Conservation (phyloP, 2,329 filamentous ascomycete genomes). For the Microsporum audouinii region DNA sequence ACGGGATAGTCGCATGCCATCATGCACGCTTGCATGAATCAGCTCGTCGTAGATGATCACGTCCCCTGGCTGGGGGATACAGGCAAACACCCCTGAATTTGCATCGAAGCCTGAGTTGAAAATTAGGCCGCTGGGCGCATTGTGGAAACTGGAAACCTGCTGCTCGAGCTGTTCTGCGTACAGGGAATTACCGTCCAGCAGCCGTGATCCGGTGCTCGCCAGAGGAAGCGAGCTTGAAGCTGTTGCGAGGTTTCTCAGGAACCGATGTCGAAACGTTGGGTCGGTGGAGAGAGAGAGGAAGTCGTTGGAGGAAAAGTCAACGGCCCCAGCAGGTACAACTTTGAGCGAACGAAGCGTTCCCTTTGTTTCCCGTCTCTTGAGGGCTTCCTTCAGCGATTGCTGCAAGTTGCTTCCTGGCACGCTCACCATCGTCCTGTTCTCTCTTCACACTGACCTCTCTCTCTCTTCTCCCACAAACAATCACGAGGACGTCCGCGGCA, state of each 20-base stretch:
- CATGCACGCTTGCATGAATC: constrained; percentile 67
- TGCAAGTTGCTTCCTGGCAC: neutral
- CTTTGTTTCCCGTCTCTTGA: constrained; percentile 32
- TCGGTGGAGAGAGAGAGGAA: constrained; percentile 49
- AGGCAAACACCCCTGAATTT: constrained; percentile 52
- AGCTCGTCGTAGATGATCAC: constrained; percentile 60
- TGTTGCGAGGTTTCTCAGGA: constrained; percentile 36
- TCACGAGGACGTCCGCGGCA: neutral
- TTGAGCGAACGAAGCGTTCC: constrained; percentile 40
- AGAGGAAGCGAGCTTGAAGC: constrained; percentile 33
- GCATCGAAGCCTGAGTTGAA: constrained; percentile 58
- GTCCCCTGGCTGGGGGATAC: constrained; percentile 50
- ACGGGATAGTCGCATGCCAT: constrained; percentile 59
- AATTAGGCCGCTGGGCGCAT: constrained; percentile 46
- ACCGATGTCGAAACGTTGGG: constrained; percentile 37
- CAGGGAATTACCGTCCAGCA: constrained; percentile 53
- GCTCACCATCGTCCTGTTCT: neutral
- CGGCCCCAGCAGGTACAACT: constrained; percentile 30
- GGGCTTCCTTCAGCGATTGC: constrained; percentile 5
- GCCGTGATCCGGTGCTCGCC: constrained; percentile 48
- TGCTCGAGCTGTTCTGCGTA: constrained; percentile 50
- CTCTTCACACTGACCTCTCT: neutral
- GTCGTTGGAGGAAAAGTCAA: constrained; percentile 56
- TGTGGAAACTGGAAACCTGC: constrained; percentile 50
- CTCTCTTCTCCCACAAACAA: neutral